These are phyloP conservation scores for Coelastrella sp. DNA, from an alignment of 139 green algal species.

Conservation along the genomic window DNA sequence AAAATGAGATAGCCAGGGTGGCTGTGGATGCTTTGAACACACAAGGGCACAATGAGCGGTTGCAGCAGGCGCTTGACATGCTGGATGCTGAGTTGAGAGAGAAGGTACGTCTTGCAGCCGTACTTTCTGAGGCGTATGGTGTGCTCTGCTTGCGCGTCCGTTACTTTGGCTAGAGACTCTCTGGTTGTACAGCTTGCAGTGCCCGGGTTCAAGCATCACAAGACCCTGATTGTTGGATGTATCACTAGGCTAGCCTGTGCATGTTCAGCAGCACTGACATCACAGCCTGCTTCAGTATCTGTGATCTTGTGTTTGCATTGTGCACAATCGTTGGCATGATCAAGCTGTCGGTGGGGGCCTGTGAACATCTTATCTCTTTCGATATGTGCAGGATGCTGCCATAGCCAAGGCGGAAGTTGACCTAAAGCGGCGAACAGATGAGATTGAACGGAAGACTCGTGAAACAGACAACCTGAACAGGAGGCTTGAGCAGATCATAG, in stretches of 20 bases:
- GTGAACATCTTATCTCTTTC: too few relatives aligned
- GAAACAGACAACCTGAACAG: slow-evolving; percentile 89
- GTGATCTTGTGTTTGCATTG: background rate
- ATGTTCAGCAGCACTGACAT: too few relatives aligned
- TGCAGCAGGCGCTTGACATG: slow-evolving; percentile 77
- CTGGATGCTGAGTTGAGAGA: slow-evolving; percentile 82
- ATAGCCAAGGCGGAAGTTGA: slow-evolving; percentile 87
- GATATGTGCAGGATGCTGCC: slow-evolving; percentile 50
- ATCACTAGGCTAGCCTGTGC: too few relatives aligned
- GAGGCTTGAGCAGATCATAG: slow-evolving; percentile 67
- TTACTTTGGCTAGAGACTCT: too few relatives aligned
- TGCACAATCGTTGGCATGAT: too few relatives aligned
- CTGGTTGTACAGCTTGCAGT: too few relatives aligned
- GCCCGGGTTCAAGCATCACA: too few relatives aligned
- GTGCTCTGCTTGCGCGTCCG: too few relatives aligned
- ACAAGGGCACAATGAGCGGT: slow-evolving; percentile 75
- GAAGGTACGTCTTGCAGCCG: slow-evolving; percentile 54
- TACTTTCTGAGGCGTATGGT: too few relatives aligned
- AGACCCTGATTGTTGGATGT: too few relatives aligned
- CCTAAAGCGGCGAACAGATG: slow-evolving; percentile 80
- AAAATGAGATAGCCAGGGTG: slow-evolving; percentile 89
- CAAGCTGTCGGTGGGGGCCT: too few relatives aligned
- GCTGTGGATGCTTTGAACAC: slow-evolving; percentile 88
- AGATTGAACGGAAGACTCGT: slow-evolving; percentile 91
- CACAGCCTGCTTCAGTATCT: too few relatives aligned